Evolutionary conservation across 768 basidiomycete genomes (phyloP), one percentile per base, ranked within the genome.

Genomic region (Agrocybe praecox): DNA sequence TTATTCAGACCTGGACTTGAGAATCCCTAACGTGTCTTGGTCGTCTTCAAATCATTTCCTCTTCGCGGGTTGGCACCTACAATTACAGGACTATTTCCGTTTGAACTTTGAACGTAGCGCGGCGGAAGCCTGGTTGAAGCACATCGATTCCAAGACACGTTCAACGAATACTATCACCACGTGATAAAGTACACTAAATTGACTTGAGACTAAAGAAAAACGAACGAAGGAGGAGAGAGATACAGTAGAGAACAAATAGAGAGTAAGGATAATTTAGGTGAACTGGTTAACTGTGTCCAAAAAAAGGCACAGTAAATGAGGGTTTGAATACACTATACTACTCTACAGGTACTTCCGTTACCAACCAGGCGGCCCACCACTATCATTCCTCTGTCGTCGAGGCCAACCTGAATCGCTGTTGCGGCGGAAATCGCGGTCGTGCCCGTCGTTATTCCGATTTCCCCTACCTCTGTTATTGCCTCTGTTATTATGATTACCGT

Each of bases 321-420:
- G 36, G 17, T 22, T 11, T 19, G 12, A 36, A 51, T 6, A 42
- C 29, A 23, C 51, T 6, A 42, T 32, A 23, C 51, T 21, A 52
- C 24, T 36, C 23, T 24, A 23, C 24, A 44, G 56, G 36, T 26
- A 18, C 64, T 62, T 10, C 59, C 57, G 21, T 65, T 61, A 40
- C 46, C 52, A 49, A 68, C 67, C 65, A 65, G 6, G 56, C 50
- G 24, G 61, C 56, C 2, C 67, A 65, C 34, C 54, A 47, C 66
- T 67, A 23, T 72, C 69, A 53, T 67, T 69, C 59, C 72, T 72
- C n/a, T 73, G 69, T 55, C 72, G 71, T 44, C 83, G 77, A 45
- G 81, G 80, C 86, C 86, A 88, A 1, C 84, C 84, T 29, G 82
- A 77, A 62, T 89, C 87, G 17, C 80, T 71, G 33, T 82, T 71